Evolutionary conservation across 129 eudicot species (phyloP).

Genomic region (Pseudognaphalium luteoalbum): DNA sequence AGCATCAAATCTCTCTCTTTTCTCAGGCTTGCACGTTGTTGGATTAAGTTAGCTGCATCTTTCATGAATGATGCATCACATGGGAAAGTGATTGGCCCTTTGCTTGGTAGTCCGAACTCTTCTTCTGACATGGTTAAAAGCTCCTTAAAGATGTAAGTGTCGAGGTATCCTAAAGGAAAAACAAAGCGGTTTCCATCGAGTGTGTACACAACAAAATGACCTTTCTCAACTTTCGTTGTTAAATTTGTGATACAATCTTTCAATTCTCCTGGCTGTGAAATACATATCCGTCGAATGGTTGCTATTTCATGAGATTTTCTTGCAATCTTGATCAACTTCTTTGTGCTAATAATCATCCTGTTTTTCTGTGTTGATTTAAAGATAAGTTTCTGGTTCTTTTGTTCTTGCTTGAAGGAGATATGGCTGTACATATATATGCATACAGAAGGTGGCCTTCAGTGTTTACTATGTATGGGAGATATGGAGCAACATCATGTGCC

Average conservation of each 20-base stretch:
- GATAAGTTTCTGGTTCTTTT: neutral
- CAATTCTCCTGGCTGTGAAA: slow-evolving; percentile 6
- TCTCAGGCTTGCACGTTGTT: neutral
- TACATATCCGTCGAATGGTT: slow-evolving; percentile 15
- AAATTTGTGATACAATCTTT: neutral
- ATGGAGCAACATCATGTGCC: slow-evolving; percentile 23
- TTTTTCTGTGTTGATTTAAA: neutral
- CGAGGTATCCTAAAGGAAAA: slow-evolving; percentile 43
- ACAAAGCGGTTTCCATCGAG: slow-evolving; percentile 40
- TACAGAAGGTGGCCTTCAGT: slow-evolving; percentile 3
- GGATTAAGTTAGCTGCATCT: slow-evolving; percentile 27
- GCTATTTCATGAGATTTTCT: slow-evolving; percentile 33
- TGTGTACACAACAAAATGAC: slow-evolving; percentile 51
- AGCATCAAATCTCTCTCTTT: slow-evolving; percentile 28
- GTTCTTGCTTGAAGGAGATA: slow-evolving; percentile 14
- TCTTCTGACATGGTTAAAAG: slow-evolving; percentile 50
- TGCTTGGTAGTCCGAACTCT: slow-evolving; percentile 42
- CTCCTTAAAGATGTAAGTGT: slow-evolving; percentile 44
- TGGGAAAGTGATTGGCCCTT: slow-evolving; percentile 36
- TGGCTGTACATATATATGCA: slow-evolving; percentile 19
- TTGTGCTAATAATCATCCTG: slow-evolving; percentile 23
- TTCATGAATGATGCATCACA: slow-evolving; percentile 40
- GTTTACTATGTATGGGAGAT: slow-evolving; percentile 8
- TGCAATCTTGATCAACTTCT: slow-evolving; percentile 41
- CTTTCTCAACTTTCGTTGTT: slow-evolving; percentile 29